Percentiles rank a stretch among this genome's conserved stretches.
Conservation (phyloP, 345 rosid genomes). For the Bretschneidera sinensis region DNA sequence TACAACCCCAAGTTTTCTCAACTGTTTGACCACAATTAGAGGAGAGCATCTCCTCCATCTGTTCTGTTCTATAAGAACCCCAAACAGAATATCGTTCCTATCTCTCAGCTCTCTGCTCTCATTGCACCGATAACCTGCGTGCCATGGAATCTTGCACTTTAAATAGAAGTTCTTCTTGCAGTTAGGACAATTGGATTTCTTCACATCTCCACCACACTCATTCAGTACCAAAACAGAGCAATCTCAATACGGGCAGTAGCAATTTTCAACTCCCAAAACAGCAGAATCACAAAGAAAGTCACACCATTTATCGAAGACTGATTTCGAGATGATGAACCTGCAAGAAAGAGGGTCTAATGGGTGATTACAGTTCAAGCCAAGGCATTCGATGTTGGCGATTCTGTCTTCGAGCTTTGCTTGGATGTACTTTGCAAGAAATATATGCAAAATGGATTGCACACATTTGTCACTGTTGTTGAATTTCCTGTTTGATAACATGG, state of each 20-base stretch:
- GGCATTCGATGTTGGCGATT: slow-evolving; percentile 19
- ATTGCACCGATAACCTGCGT: slow-evolving; percentile 25
- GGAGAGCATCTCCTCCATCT: slow-evolving; percentile 28
- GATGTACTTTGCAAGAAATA: slow-evolving; percentile 27
- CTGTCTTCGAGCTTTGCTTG: slow-evolving; percentile 20
- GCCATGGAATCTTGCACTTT: slow-evolving; percentile 26
- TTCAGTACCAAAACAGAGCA: slow-evolving; percentile 27
- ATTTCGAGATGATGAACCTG: slow-evolving; percentile 19
- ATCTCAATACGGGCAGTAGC: slow-evolving; percentile 30
- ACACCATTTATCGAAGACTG: slow-evolving; percentile 24
- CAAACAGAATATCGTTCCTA: slow-evolving; percentile 21
- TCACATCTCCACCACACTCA: slow-evolving; percentile 24
- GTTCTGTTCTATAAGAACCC: slow-evolving; percentile 22
- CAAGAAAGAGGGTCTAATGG: slow-evolving; percentile 22
- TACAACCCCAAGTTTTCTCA: slow-evolving; percentile 24
- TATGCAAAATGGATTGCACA: slow-evolving; percentile 22
- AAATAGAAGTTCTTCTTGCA: slow-evolving; percentile 30
- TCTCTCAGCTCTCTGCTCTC: slow-evolving; percentile 20
- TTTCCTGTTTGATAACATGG: slow-evolving; percentile 12
- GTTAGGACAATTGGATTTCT: slow-evolving; percentile 22
- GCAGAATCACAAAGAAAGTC: slow-evolving; percentile 22
- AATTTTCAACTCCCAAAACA: slow-evolving; percentile 11
- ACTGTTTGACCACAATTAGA: slow-evolving; percentile 25
- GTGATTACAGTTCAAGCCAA: slow-evolving; percentile 20
- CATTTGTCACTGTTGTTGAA: slow-evolving; percentile 21